Evolutionary conservation across 257 asterid genomes (phyloP), one percentile per base, ranked within the genome.

Genomic region (Phtheirospermum japonicum): DNA sequence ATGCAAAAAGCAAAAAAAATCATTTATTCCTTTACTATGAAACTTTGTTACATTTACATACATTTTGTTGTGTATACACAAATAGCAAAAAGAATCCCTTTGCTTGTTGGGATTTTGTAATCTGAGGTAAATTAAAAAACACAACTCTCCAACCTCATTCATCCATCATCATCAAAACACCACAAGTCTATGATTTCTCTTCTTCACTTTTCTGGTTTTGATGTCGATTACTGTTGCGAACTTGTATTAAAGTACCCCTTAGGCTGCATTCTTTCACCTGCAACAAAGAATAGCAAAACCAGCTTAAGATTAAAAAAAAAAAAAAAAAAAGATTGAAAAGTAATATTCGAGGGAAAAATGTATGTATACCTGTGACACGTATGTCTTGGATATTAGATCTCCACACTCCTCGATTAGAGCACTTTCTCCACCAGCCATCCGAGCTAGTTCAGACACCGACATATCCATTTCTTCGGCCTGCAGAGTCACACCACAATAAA

Each of bases 401-500:
- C 90, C 88, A 64, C 88, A 80, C 58, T 87, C 88, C 60, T 85
- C 85, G 16, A 82, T 31, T 18, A 78, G 78, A 52, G 80, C 76
- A 66, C 57, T 77, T 74, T 85, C 94, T 53, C 82, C 78, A 67
- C 80, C 72, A 61, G 65, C 76, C 68, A 76, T 67, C 71, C 79
- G 64, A 9, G 89, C 96, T 58, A 85, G 57, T 66, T 83, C 85
- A 18, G 82, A 80, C 16, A 71, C 58, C 39, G 75, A 77, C 31
- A 17, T 52, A 70, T 88, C 95, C 42, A 78, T 67, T 73, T 79
- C 88, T 71, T 75, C 89, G 67, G 86, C 89, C 89, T 85, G 79
- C 69, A 69, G 31, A 26, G 59, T 23, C 12, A 7, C 19, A 48
- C 54, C 10, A 48, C 28, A 23, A 23, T 23, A 23, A 23, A 23